These are phyloP conservation scores for Globisporangium yorkense DNA, from an alignment of 352 stramenopile species.

Conservation along the genomic window DNA sequence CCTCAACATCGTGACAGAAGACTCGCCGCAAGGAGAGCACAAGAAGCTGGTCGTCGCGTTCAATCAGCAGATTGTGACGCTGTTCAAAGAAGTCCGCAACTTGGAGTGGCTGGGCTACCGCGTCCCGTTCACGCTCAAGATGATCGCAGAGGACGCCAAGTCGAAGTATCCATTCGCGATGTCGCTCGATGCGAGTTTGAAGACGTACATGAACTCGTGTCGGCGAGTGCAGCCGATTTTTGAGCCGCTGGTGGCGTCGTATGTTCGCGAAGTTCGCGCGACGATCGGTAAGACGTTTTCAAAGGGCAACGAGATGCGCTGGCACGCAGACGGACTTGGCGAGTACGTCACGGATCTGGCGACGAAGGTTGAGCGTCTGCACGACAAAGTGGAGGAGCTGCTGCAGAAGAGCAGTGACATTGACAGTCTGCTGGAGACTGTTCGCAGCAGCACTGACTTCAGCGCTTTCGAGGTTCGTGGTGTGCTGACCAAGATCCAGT, in stretches of 20 bases:
- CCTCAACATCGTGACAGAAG: constrained; percentile 84
- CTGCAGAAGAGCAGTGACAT: constrained; percentile 91
- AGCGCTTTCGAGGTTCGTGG: constrained; percentile 35
- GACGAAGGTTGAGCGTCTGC: constrained; percentile 93
- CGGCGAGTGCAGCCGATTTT: constrained; percentile 82
- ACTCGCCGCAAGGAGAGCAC: constrained; percentile 57
- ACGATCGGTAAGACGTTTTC: constrained; percentile 87
- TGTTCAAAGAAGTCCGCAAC: constrained; percentile 99
- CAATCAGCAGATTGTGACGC: constrained; percentile 96
- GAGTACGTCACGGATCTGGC: constrained; percentile 88
- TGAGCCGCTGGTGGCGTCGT: constrained; percentile 62
- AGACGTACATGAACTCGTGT: constrained; percentile 88
- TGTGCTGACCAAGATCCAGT: constrained; percentile 87
- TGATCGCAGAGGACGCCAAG: constrained; percentile 96
- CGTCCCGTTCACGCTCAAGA: constrained; percentile 93
- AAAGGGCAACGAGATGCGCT: constrained; percentile 86
- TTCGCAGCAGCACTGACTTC: constrained; percentile 61
- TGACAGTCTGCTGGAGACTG: constrained; percentile 82
- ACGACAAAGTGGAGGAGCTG: constrained; percentile 98
- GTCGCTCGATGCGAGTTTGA: constrained; percentile 95
- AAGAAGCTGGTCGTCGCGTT: constrained; percentile 90
- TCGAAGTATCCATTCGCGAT: constrained; percentile 96
- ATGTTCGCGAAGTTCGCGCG: constrained; percentile 76
- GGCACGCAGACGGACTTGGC: constrained; percentile 80
- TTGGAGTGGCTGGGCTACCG: constrained; percentile 97